Percentiles rank a stretch among this genome's conserved stretches.
Conservation (phyloP, 352 stramenopile genomes). For the Pythium monospermum region DNA sequence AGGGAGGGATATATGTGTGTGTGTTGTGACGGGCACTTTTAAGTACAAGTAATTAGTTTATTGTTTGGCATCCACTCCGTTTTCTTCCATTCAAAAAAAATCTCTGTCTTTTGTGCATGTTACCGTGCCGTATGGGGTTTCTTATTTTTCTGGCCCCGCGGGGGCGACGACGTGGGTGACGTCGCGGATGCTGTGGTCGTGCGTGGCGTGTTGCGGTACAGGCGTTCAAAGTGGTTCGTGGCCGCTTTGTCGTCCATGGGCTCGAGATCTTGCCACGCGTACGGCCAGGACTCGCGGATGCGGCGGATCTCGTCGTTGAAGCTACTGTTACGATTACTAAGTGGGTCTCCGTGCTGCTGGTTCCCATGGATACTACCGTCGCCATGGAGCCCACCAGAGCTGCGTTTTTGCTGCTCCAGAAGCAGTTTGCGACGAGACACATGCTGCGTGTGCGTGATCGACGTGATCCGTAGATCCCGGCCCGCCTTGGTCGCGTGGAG, state of each 20-base stretch:
- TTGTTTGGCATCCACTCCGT: conserved; percentile 12
- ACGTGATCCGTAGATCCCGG: conserved; percentile 21
- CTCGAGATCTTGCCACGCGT: conserved; percentile 40
- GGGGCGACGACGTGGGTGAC: neutral
- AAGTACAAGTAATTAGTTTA: no score
- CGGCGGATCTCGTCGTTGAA: conserved; percentile 46
- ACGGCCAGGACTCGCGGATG: conserved; percentile 68
- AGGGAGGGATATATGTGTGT: no score
- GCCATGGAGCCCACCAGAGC: neutral
- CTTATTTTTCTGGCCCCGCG: no score
- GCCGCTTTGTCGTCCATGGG: conserved; percentile 10
- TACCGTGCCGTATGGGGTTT: conserved; percentile 14
- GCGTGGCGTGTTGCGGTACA: conserved; percentile 23
- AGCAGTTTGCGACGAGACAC: conserved; percentile 33
- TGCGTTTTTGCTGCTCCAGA: conserved; percentile 12
- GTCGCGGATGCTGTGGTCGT: neutral
- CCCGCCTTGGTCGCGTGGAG: neutral
- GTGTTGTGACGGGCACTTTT: no score
- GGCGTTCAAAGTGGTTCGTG: conserved; percentile 20
- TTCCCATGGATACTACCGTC: neutral
- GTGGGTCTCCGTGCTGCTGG: neutral
- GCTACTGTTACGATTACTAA: neutral
- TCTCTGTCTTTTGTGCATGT: no score
- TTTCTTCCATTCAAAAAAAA: no score
- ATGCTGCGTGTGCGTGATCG: conserved; percentile 48